Percentiles rank a stretch among this genome's conserved stretches.
phyloP scores from a whole-genome alignment of 2,329 filamentous ascomycete genomes.

The Blastomyces emzantsi region DNA sequence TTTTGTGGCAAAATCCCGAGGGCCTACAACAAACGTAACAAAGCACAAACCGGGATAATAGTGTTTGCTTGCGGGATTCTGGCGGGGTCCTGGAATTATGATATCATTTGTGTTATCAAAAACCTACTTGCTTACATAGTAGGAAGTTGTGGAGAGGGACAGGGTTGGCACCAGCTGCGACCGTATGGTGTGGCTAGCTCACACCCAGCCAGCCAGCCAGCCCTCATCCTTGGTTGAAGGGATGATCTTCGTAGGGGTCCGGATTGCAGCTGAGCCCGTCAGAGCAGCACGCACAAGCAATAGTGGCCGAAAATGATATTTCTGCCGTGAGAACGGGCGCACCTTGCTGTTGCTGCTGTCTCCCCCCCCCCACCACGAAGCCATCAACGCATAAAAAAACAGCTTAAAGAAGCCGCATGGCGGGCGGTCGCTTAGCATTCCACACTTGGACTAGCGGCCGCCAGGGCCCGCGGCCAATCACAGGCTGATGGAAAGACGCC shows the following conservation, averaged over 20 bases:
- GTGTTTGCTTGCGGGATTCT: background rate
- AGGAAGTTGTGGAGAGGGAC: background rate
- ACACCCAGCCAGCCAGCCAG: background rate
- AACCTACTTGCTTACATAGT: too few relatives aligned
- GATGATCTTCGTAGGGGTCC: background rate
- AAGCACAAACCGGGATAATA: background rate
- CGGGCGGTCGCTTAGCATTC: slow-evolving; percentile 2
- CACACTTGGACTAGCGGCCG: background rate
- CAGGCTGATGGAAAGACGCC: slow-evolving; percentile 4
- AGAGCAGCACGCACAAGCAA: background rate
- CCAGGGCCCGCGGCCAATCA: slow-evolving; percentile 2
- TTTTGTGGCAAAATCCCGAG: background rate
- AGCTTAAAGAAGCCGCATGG: background rate
- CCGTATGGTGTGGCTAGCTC: background rate
- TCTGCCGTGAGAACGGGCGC: background rate
- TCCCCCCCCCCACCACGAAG: background rate
- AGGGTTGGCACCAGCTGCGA: background rate
- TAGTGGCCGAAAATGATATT: background rate
- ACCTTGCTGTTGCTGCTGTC: background rate
- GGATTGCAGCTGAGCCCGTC: background rate
- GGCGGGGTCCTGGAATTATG: background rate
- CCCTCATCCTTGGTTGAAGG: background rate
- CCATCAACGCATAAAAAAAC: background rate
- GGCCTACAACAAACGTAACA: background rate
- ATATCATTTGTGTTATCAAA: background rate